Conservation (phyloP, 177 flowering plant genomes). For the Vitis hybrid region DNA sequence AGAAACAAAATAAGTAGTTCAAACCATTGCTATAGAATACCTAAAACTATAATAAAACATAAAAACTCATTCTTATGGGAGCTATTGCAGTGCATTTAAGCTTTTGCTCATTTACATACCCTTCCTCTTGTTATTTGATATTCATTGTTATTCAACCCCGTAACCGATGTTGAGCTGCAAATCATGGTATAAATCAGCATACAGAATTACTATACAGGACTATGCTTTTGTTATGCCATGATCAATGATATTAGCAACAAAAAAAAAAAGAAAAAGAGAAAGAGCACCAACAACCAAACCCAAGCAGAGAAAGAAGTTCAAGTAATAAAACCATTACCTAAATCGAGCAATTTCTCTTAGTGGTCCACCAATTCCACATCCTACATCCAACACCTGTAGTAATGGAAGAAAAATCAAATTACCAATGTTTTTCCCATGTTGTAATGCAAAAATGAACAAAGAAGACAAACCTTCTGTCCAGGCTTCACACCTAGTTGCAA, state of each 20-base stretch:
- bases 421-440: background rate
- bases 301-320: background rate
- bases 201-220: background rate
- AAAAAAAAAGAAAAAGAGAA: background rate
- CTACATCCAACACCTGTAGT: slow-evolving; percentile 90
- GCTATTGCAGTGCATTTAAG: too few species aligned
- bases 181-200: slow-evolving; percentile 2
- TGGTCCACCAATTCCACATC: slow-evolving; percentile 99
- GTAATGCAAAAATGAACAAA: background rate
- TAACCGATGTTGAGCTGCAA: slow-evolving; percentile 80
- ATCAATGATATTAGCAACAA: too few species aligned
- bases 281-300: background rate
- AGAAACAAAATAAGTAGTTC: too few species aligned
- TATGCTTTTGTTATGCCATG: too few species aligned
- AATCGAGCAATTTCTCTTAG: slow-evolving; percentile 91
- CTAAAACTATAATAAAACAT: too few species aligned
- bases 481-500: slow-evolving; percentile 83
- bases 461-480: slow-evolving; percentile 72
- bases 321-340: slow-evolving; percentile 44
- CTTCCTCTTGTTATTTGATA: slow-evolving; percentile 94
- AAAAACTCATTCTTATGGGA: too few species aligned
- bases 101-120: slow-evolving; percentile 30
- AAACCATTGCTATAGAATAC: too few species aligned
- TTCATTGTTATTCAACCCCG: slow-evolving; percentile 96
- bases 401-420: slow-evolving; percentile 12